These are phyloP conservation scores for Gonium pectorale DNA, from an alignment of 139 green algal genomes.

Conservation along the genomic window DNA sequence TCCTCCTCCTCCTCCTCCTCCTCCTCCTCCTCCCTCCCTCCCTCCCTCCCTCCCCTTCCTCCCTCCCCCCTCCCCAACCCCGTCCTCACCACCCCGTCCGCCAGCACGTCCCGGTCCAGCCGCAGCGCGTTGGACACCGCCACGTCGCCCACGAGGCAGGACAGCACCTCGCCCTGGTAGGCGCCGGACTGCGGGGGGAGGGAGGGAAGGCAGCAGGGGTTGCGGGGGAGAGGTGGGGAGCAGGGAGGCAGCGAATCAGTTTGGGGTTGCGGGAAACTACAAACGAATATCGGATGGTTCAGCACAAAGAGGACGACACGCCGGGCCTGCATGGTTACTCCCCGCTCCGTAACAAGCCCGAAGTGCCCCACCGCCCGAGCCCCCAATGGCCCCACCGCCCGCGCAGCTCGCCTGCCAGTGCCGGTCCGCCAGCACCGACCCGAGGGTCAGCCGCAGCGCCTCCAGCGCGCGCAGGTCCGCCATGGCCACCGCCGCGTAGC, in stretches of 20 bases:
- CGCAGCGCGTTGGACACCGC: slow-evolving; percentile 37
- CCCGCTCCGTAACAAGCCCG: no score
- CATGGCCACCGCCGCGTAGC: slow-evolving; percentile 57
- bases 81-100: not conserved
- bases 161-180: slow-evolving; percentile 56
- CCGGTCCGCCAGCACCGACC: slow-evolving; percentile 41
- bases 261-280: no score
- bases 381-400: no score
- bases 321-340: no score
- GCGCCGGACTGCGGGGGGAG: slow-evolving; percentile 21
- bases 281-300: no score
- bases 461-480: slow-evolving; percentile 52
- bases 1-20: not conserved
- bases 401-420: slow-evolving; percentile 55
- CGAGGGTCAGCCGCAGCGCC: slow-evolving; percentile 44
- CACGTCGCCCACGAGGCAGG: slow-evolving; percentile 49
- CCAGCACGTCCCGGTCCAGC: slow-evolving; percentile 18
- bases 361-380: no score
- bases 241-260: no score
- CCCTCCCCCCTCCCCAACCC: not conserved
- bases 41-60: not conserved
- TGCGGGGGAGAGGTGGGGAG: no score
- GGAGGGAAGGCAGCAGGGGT: not conserved
- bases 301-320: no score
- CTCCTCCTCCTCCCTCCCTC: not conserved